A percentile compares a stretch with the other conserved stretches of the same genome.
These are phyloP conservation scores for Starmerella vaccinii DNA, from an alignment of 805 yeast species.

Conservation along the genomic window DNA sequence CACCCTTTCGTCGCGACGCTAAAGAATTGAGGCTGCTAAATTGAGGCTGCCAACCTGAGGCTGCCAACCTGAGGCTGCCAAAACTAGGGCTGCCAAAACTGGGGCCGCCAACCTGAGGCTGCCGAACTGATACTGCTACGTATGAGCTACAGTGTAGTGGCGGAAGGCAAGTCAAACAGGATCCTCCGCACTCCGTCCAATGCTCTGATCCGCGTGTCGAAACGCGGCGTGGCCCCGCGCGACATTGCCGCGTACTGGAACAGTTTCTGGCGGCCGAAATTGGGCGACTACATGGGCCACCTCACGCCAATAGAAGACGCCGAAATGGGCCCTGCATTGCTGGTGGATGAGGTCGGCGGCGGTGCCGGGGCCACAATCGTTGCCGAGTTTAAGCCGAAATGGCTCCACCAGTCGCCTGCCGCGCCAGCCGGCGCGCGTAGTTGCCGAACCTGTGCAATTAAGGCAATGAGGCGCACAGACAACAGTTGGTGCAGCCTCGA, in stretches of 20 bases:
- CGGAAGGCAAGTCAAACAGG: conserved; percentile 19
- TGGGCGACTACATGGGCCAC: conserved; percentile 19
- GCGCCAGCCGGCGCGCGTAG: conserved; percentile 33
- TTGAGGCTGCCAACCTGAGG: too few species aligned
- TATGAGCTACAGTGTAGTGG: conserved; percentile 8
- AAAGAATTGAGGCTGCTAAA: too few species aligned
- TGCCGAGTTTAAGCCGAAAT: conserved; percentile 52
- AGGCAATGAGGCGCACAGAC: conserved; percentile 30
- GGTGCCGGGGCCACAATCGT: conserved; percentile 24
- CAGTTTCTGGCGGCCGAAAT: conserved; percentile 20
- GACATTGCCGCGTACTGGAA: conserved; percentile 28
- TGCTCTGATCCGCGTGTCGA: conserved; percentile 27
- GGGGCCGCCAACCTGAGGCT: too few species aligned
- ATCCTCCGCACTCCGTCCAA: conserved; percentile 8
- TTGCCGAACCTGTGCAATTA: conserved; percentile 52
- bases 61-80: too few species aligned
- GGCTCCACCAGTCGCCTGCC: conserved; percentile 41
- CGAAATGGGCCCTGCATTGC: conserved; percentile 13
- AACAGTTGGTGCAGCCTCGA: conserved; percentile 41
- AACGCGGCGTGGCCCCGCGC: conserved; percentile 32
- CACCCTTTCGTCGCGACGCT: too few species aligned
- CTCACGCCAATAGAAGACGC: conserved; percentile 14
- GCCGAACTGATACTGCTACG: too few species aligned
- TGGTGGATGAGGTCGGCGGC: conserved; percentile 22
- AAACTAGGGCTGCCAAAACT: too few species aligned